Evolutionary conservation across 2,329 filamentous ascomycete species (phyloP).

Genomic region (Karstenula rhodostoma): DNA sequence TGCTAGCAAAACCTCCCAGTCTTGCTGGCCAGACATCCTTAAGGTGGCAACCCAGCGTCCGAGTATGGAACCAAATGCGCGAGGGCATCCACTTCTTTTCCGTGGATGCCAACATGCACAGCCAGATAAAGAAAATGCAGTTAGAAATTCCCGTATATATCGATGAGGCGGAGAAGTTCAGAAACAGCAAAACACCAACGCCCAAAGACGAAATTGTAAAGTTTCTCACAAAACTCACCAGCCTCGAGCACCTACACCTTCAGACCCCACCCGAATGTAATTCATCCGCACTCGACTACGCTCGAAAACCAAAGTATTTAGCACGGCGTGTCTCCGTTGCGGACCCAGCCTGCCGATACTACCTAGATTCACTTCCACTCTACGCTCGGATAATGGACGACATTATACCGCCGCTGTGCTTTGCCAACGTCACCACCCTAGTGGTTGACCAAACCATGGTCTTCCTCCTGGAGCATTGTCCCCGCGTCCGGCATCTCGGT

Average conservation of each 20-base stretch:
- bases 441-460: not conserved
- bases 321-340: too few relatives aligned
- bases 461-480: not conserved
- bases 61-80: not conserved
- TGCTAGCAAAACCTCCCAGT: not conserved
- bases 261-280: not conserved
- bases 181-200: too few relatives aligned
- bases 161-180: not conserved
- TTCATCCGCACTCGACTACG: too few relatives aligned
- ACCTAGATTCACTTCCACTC: too few relatives aligned
- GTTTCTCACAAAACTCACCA: not conserved
- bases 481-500: not conserved
- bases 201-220: not conserved
- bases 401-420: not conserved
- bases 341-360: too few relatives aligned
- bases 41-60: too few relatives aligned
- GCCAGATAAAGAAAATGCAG: not conserved
- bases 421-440: not conserved
- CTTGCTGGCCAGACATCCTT: not conserved
- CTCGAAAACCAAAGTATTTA: too few relatives aligned
- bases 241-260: not conserved
- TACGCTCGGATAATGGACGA: too few relatives aligned
- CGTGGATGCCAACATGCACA: not conserved
- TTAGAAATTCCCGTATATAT: not conserved
- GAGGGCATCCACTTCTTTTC: not conserved